Conservation (phyloP, 352 stramenopile genomes). For the Blastocystis sp. region DNA sequence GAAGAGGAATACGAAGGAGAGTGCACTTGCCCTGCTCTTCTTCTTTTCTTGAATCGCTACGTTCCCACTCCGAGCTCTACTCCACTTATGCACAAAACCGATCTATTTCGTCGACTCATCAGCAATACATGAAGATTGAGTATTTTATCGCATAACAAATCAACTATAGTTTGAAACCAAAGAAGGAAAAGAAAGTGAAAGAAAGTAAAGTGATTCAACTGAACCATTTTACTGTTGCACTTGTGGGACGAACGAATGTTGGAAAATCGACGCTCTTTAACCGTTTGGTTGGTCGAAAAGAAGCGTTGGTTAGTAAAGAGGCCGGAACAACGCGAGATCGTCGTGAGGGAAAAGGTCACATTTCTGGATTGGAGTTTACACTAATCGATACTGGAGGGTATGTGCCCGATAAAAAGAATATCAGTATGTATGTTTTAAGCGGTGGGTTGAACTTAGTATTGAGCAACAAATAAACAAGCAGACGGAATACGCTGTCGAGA, state of each 20-base stretch:
- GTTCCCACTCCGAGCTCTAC: neutral
- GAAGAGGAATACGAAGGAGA: neutral
- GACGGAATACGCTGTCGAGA: constrained; percentile 75
- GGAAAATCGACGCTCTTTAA: constrained; percentile 78
- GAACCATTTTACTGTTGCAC: constrained; percentile 72
- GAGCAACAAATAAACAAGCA: constrained; percentile 75
- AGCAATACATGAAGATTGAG: constrained; percentile 57
- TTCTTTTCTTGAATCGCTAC: neutral
- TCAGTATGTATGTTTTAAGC: neutral
- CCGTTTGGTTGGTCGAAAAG: constrained; percentile 71
- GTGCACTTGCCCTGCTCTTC: neutral
- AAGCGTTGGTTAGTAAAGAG: constrained; percentile 76
- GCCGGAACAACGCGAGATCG: constrained; percentile 81
- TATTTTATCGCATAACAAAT: neutral
- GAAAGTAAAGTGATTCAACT: constrained; percentile 29
- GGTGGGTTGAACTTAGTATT: neutral
- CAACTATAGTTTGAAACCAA: constrained; percentile 41
- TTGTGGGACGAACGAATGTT: constrained; percentile 81
- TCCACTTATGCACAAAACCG: neutral
- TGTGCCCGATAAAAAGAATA: neutral
- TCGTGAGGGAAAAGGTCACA: constrained; percentile 69
- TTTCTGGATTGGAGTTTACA: constrained; percentile 66
- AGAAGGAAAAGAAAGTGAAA: constrained; percentile 47
- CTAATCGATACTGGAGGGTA: constrained; percentile 69
- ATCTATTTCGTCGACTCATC: neutral